These are phyloP conservation scores for Trametes cinnabarina DNA, from an alignment of 768 basidiomycete species.

Conservation along the genomic window DNA sequence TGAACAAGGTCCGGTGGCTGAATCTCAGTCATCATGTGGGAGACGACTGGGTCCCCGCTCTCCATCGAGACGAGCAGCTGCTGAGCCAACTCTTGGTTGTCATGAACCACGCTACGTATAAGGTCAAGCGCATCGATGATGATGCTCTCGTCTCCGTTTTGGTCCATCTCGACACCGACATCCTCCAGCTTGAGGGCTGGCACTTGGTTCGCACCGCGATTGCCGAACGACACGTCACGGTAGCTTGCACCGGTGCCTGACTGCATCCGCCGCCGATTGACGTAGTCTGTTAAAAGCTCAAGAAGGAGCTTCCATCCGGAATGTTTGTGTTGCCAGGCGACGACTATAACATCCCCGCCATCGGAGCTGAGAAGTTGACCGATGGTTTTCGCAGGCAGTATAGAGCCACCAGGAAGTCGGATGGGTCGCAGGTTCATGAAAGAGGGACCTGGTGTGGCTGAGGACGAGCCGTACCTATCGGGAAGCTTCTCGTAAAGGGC, in stretches of 20 bases:
- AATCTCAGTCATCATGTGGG: constrained; percentile 50
- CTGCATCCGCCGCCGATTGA: constrained; percentile 53
- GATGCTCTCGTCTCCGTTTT: constrained; percentile 57
- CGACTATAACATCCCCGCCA: constrained; percentile 62
- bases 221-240: constrained; percentile 54
- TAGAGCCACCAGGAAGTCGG: constrained; percentile 72
- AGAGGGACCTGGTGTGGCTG: constrained; percentile 46
- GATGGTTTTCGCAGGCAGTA: constrained; percentile 60
- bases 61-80: constrained; percentile 69
- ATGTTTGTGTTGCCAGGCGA: constrained; percentile 79
- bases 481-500: constrained; percentile 70
- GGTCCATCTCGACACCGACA: constrained; percentile 68
- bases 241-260: constrained; percentile 39
- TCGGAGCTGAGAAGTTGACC: constrained; percentile 76
- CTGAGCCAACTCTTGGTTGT: constrained; percentile 62
- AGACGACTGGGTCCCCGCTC: constrained; percentile 49
- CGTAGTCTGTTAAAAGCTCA: constrained; percentile 78
- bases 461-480: constrained; percentile 54
- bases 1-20: constrained; percentile 73
- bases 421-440: constrained; percentile 69
- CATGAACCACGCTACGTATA: constrained; percentile 71
- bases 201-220: constrained; percentile 33
- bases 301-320: constrained; percentile 85
- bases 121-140: constrained; percentile 78
- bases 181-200: constrained; percentile 54